Percentiles rank a stretch among this genome's conserved stretches.
Conservation (phyloP, 352 stramenopile species). For the Phytopythium chamaehyphon region DNA sequence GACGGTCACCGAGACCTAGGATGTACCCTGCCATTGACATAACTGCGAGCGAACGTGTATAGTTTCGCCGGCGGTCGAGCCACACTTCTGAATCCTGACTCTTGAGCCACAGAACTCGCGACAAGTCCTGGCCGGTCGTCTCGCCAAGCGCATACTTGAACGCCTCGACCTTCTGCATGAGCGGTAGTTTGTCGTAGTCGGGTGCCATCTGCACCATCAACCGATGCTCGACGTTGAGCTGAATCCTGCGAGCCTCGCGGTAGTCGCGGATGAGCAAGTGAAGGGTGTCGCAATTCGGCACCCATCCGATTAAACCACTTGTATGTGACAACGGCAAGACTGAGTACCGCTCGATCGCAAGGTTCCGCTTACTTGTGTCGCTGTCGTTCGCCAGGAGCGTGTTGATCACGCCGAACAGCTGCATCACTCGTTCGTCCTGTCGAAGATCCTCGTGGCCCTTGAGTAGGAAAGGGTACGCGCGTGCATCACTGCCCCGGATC, state of each 20-base stretch:
- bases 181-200: slow-evolving; percentile 98
- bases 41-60: slow-evolving; percentile 97
- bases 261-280: slow-evolving; percentile 98
- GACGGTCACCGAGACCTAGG: slow-evolving; percentile 98
- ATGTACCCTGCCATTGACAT: slow-evolving; percentile 99
- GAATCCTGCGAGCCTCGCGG: slow-evolving; percentile 91
- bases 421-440: slow-evolving; percentile 99
- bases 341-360: slow-evolving; percentile 98
- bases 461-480: slow-evolving; percentile 99
- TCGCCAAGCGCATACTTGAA: slow-evolving; percentile 94
- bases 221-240: slow-evolving; percentile 95
- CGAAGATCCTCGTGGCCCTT: slow-evolving; percentile 99
- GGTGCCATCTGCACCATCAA: slow-evolving; percentile 97
- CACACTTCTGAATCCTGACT: slow-evolving; percentile 99
- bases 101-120: slow-evolving; percentile 99
- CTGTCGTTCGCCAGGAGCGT: slow-evolving; percentile 97
- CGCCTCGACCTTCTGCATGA: slow-evolving; percentile 99
- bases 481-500: slow-evolving; percentile 97
- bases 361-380: slow-evolving; percentile 96
- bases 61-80: slow-evolving; percentile 98
- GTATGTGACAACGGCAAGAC: slow-evolving; percentile 99
- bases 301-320: slow-evolving; percentile 98
- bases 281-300: slow-evolving; percentile 99
- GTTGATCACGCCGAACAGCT: slow-evolving; percentile 99
- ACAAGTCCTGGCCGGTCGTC: slow-evolving; percentile 97